These are phyloP conservation scores for Adansonia madagascariensis DNA, from an alignment of 441 rosid genomes.

Conservation along the genomic window DNA sequence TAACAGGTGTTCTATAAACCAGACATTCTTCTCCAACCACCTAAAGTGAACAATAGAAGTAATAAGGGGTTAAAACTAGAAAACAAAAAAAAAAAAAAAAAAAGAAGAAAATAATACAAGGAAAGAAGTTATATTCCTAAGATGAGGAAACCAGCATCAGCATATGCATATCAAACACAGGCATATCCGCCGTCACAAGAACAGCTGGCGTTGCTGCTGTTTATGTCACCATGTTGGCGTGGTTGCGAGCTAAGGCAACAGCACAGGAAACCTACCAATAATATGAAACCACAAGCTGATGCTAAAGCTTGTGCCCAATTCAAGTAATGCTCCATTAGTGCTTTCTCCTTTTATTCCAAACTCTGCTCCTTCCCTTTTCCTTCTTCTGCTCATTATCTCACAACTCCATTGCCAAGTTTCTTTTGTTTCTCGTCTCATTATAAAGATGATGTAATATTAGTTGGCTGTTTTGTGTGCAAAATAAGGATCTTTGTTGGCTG, in stretches of 20 bases:
- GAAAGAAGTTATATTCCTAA: no score
- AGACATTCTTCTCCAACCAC: not conserved
- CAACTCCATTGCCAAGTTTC: not conserved
- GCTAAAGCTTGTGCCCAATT: slow-evolving; percentile 69
- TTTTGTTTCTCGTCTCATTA: not conserved
- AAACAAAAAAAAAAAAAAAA: no score
- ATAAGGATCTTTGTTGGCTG: not conserved
- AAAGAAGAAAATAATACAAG: not conserved
- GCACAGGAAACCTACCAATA: slow-evolving; percentile 59
- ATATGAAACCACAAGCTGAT: slow-evolving; percentile 64
- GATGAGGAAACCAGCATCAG: no score
- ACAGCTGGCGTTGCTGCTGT: slow-evolving; percentile 42
- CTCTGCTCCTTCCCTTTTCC: not conserved
- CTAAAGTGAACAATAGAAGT: not conserved
- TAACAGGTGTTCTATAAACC: not conserved
- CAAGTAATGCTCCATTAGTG: slow-evolving; percentile 53
- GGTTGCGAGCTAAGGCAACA: slow-evolving; percentile 72
- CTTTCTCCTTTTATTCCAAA: not conserved
- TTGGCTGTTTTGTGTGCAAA: not conserved
- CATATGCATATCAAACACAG: slow-evolving; percentile 38
- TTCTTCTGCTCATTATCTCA: slow-evolving; percentile 21
- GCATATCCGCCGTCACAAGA: slow-evolving; percentile 64
- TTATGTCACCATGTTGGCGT: slow-evolving; percentile 34
- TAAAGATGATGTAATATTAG: not conserved
- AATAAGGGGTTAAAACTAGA: no score